Evolutionary conservation across 2,329 filamentous ascomycete species (phyloP), one percentile per base, ranked within the genome.

Genomic region (Mycosphaerella sp.): DNA sequence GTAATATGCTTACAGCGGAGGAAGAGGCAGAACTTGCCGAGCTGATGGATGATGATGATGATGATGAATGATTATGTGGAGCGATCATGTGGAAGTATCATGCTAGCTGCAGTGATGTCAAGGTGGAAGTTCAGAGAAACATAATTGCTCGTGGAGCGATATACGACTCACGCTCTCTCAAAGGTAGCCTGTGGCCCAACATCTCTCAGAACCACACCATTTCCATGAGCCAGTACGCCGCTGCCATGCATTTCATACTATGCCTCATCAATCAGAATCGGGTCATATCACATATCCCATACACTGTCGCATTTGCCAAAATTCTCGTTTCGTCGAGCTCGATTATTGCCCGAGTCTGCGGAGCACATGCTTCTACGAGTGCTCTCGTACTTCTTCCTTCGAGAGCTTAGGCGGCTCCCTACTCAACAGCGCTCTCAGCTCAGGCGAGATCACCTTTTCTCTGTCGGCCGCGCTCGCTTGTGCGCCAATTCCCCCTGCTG

Each of bases 11-110:
- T 71, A 95, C 90, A 4, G 86, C 82, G 10, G 92, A 97, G 63
- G 93, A 98, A 70, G 92, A 97, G 71, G 85, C 87, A 4, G 93
- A 97, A 70, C 76, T 98, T 60, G 91, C 89, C 11, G 93, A 91
- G 60, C 73, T 98, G 68, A 88, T 98, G 88, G 89, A 85, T 53
- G 85, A 89, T 58, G 78, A 81, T 62, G 84, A 51, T 26, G 42
- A 44, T n/a, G 10, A 42, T 8, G 14, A 10, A 14, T 40, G 26
- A 29, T 29, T 3, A 29, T 29, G 26, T 7, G 6, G 26, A 29
- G 26, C 26, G 3, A 7, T 29, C 26, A 29, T 29, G 26, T 29
- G 26, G 26, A 6, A 29, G 26, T 29, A 7, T 29, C 26, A 7
- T 29, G 26, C 5, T 29, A 7, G 6, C 26, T 29, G 26, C 26